Base-by-base conservation (phyloP, 148 eudicot species). In the Silene latifolia region DNA sequence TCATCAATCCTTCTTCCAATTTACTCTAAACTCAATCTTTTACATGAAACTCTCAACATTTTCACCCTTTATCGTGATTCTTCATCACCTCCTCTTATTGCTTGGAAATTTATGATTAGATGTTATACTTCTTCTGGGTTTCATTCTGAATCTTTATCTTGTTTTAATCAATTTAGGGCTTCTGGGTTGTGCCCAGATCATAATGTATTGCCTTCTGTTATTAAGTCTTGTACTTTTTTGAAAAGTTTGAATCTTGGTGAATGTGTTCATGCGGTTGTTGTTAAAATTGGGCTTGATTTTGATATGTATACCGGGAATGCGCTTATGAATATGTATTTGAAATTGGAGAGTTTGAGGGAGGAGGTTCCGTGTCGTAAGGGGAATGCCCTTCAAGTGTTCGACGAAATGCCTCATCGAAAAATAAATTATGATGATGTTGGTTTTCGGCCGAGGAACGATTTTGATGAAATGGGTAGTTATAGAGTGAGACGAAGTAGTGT, bases 251-350 rank as follows among this genome's bases (percentile, higher is more conserved):
- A 76, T 65, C 74, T 90, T 62, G 93, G 90, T 60, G 87, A 88
- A 72, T 80, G 79, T 72, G 75, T 94, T 47, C 97, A 94, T 85
- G 86, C 87, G 13, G 86, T 84, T 62, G 57, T 84, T 24, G 62
- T 90, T 4, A 78, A 82, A 20, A 32, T 88, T 62, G 97, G 98
- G 32, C 60, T 94, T 23, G 93, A 88, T 44, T 23, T 58, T 27
- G 97, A 94, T 79, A 69, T 87, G 42, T 94, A 77, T 68, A 86
- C 88, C 20, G 91, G 96, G 5, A 94, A 91, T 82, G 97, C 93
- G 0, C 85, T 94, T 19, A 87, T 94, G 98, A 88, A 84, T 66
- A 86, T 94, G 97, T 94, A 94, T 72, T 78, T 84, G 3, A 94
- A 94, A 68, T 67, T 91, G 90, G 88, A 83, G 70, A 8, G 13